Percentiles rank a stretch among this genome's conserved stretches.
Evolutionary conservation across 2,329 filamentous ascomycete species (phyloP).

Genomic region (Helicocarpus griseus): DNA sequence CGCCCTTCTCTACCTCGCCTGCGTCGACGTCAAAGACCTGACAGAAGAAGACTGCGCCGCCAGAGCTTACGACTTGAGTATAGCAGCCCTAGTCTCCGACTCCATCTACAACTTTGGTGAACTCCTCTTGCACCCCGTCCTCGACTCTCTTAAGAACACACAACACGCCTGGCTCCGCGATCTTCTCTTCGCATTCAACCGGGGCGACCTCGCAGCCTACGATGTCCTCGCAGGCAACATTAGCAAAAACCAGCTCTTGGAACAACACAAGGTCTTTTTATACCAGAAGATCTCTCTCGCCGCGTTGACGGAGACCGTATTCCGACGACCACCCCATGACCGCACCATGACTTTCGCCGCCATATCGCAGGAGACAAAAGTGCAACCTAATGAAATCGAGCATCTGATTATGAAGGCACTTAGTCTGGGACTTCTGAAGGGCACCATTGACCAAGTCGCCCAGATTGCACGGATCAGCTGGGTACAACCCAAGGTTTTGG

Average conservation of each 20-base stretch:
- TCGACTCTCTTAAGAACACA: constrained; percentile 69
- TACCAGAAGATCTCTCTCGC: constrained; percentile 98
- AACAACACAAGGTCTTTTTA: constrained; percentile 70
- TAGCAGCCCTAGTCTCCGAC: constrained; percentile 85
- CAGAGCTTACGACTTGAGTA: constrained; percentile 83
- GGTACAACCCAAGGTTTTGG: constrained; percentile 97
- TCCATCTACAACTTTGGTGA: constrained; percentile 99
- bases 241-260: constrained; percentile 66
- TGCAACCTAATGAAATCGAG: constrained; percentile 84
- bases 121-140: constrained; percentile 91
- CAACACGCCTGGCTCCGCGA: constrained; percentile 82
- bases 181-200: constrained; percentile 95
- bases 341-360: constrained; percentile 85
- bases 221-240: constrained; percentile 75
- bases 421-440: constrained; percentile 77
- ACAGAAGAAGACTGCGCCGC: constrained; percentile 64
- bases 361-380: constrained; percentile 87
- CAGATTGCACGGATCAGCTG: constrained; percentile 92
- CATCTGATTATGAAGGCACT: constrained; percentile 99
- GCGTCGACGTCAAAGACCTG: constrained; percentile 73
- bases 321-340: constrained; percentile 90
- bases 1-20: constrained; percentile 92
- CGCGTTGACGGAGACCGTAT: constrained; percentile 89
- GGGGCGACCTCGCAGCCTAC: constrained; percentile 81
- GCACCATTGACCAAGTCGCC: constrained; percentile 93